These are phyloP conservation scores for Spatholobus suberectus DNA, from an alignment of 306 rosid genomes.

Conservation along the genomic window DNA sequence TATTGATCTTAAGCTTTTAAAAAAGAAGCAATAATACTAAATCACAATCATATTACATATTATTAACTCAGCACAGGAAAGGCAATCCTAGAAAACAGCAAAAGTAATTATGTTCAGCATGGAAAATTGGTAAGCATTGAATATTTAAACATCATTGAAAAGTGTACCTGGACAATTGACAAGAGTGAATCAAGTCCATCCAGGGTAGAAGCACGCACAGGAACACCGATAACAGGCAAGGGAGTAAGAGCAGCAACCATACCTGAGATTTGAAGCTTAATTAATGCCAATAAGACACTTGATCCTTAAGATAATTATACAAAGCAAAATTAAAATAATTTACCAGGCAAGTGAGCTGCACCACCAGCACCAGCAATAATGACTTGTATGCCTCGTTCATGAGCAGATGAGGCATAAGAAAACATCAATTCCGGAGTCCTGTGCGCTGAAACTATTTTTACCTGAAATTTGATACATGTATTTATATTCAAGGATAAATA, in stretches of 20 bases:
- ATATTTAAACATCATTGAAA: slow-evolving; percentile 17
- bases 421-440: slow-evolving; percentile 85
- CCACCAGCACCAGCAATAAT: slow-evolving; percentile 98
- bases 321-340: slow-evolving; percentile 32
- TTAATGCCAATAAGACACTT: slow-evolving; percentile 25
- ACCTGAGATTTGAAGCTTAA: slow-evolving; percentile 54
- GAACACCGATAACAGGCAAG: slow-evolving; percentile 86
- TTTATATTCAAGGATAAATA: slow-evolving; percentile 15
- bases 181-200: slow-evolving; percentile 89
- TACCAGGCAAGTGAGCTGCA: slow-evolving; percentile 94
- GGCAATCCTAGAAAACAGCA: neutral
- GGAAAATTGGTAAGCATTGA: neutral
- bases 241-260: slow-evolving; percentile 94
- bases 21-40: slow-evolving; percentile 13
- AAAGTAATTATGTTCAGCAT: slow-evolving; percentile 4
- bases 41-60: neutral
- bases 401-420: slow-evolving; percentile 75
- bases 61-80: neutral
- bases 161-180: slow-evolving; percentile 83
- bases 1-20: neutral
- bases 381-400: slow-evolving; percentile 71
- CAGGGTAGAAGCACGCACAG: slow-evolving; percentile 82
- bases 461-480: slow-evolving; percentile 51
- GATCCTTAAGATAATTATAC: neutral
- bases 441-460: slow-evolving; percentile 89